These are phyloP conservation scores for Lentinula novae-zelandiae DNA, from an alignment of 1,284 basidiomycete species.

Conservation along the genomic window DNA sequence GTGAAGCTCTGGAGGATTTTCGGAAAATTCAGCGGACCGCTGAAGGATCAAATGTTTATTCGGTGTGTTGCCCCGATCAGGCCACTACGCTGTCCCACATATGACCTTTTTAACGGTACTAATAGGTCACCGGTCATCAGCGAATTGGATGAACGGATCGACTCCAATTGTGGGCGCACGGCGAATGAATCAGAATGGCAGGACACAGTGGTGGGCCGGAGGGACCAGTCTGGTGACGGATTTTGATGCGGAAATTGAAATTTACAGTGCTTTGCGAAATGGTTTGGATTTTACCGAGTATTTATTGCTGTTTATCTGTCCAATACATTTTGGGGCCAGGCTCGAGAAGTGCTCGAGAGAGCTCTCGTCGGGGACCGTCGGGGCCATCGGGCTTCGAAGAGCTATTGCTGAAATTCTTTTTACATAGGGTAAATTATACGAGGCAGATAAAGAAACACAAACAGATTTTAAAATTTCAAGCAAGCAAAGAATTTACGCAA, in stretches of 20 bases:
- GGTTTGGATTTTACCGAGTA: too few species aligned
- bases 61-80: background rate
- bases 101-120: background rate
- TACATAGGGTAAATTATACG: too few species aligned
- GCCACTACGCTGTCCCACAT: background rate
- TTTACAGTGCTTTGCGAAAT: background rate
- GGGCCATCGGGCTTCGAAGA: too few species aligned
- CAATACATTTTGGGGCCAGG: too few species aligned
- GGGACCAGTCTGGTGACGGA: background rate
- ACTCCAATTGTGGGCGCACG: background rate
- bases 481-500: too few species aligned
- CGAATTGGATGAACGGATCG: background rate
- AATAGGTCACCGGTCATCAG: background rate
- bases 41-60: too few species aligned
- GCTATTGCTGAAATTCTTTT: too few species aligned
- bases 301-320: too few species aligned
- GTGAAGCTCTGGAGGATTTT: background rate
- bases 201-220: background rate
- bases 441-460: too few species aligned
- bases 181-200: background rate
- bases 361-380: too few species aligned
- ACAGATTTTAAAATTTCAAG: too few species aligned
- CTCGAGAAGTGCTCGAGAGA: too few species aligned
- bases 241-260: background rate
- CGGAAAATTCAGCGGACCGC: background rate